Evolutionary conservation across 352 stramenopile species (phyloP), one percentile per base, ranked within the genome.

Genomic region (Phytophthora quininea): DNA sequence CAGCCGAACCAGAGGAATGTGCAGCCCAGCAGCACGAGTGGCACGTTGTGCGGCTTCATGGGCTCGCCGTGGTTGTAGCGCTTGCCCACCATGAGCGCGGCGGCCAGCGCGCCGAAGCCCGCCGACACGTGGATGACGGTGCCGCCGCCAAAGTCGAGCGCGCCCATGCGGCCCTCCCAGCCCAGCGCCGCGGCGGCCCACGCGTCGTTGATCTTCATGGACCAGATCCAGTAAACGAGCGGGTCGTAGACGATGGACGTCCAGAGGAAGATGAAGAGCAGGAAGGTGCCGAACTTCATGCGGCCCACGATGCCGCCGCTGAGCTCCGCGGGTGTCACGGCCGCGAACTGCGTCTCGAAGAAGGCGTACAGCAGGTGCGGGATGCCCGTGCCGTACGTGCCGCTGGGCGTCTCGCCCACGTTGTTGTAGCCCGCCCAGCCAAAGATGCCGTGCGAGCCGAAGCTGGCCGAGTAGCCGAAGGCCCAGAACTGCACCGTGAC

Each of bases 1-100:
- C 87, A 95, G 24, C 87, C 87, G 54, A 91, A 91, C 87, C 87
- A 95, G 37, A 95, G 79, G 47, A 93, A 54, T n/a, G 77, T 89
- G 6, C 67, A 70, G 43, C 87, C 87, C 37, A 93, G 88, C 78
- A 95, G 93, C 27, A 93, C 84, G 27, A 95, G 71, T 19, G 88
- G 87, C 52, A 95, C 78, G 71, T 96, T 93, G 75, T 94, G 87
- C 4, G 86, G 83, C 67, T 89, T 89, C 29, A 93, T 74, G 1
- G 75, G 62, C 40, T 90, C 85, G 33, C 76, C 80, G 72, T 91
- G 79, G 72, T 92, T 90, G 78, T 88, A 90, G 4, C 81, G 75
- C 58, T 86, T 82, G 27, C 89, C 88, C 3, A 95, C 75, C 40
- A 96, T 68, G 6, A 91, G 66, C 1, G 85, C 80, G 3, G 79